Evolutionary conservation across 371 early-diverging fungal species (phyloP).

Genomic region (Lichtheimia corymbifera): DNA sequence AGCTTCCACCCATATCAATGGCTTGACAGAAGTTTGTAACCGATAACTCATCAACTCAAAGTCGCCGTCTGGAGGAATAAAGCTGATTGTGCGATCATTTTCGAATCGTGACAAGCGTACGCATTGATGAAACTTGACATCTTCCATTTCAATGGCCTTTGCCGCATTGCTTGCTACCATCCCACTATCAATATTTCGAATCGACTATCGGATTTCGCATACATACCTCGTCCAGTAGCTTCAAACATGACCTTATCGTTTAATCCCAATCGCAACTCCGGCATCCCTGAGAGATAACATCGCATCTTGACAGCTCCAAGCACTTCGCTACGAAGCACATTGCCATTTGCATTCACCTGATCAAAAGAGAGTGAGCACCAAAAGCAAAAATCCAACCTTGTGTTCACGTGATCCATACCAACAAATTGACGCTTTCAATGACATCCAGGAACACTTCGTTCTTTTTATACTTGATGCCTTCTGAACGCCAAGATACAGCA

Average conservation of each 20-base stretch:
- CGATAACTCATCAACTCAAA: conserved; percentile 99
- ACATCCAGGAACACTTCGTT: conserved; percentile 99
- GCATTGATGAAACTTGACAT: conserved; percentile 99
- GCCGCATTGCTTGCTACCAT: conserved; percentile 65
- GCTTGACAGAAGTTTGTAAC: conserved; percentile 91
- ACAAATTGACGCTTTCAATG: conserved; percentile 94
- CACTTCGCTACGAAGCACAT: conserved; percentile 94
- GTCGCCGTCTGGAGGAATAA: conserved; percentile 94
- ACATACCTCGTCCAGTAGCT: conserved; percentile 83
- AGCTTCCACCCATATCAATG: conserved; percentile 95
- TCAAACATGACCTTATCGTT: conserved; percentile 99
- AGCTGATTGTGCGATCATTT: conserved; percentile 94
- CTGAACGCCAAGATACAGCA: conserved; percentile 97
- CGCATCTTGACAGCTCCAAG: conserved; percentile 96
- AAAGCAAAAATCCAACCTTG: background rate
- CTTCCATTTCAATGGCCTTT: conserved; percentile 98
- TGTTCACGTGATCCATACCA: conserved; percentile 58
- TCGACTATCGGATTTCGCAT: background rate
- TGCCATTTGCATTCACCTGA: conserved; percentile 88
- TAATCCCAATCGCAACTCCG: conserved; percentile 95
- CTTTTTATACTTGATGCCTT: conserved; percentile 96
- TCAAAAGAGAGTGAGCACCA: background rate
- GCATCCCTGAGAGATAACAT: conserved; percentile 96
- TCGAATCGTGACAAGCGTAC: conserved; percentile 95
- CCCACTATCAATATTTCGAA: background rate